Evolutionary conservation across 2,329 filamentous ascomycete genomes (phyloP).

Genomic region (Trichoderma semiorbis): DNA sequence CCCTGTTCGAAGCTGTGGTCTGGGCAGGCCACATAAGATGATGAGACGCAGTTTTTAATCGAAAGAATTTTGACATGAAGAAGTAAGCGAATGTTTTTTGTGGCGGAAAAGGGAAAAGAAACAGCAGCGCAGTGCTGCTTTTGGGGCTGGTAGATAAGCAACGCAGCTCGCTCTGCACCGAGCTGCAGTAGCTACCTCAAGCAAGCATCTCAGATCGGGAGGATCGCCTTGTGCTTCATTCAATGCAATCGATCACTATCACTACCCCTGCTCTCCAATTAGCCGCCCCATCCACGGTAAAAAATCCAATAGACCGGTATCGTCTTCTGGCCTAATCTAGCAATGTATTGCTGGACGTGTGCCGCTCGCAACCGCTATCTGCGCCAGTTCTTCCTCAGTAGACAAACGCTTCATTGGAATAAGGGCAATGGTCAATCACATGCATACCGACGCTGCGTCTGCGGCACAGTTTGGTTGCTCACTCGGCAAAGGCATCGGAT

Average conservation of each 20-base stretch:
- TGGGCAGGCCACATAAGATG: too few species aligned
- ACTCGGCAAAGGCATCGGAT: background rate
- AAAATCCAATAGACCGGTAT: background rate
- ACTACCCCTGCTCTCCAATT: background rate
- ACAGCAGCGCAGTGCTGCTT: too few species aligned
- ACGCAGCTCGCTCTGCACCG: too few species aligned
- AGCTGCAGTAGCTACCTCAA: background rate
- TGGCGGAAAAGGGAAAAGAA: background rate
- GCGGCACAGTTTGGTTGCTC: slow-evolving; percentile 15
- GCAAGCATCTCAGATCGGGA: background rate
- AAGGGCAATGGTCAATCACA: slow-evolving; percentile 14
- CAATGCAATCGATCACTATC: background rate
- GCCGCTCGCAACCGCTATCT: background rate
- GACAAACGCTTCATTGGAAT: background rate
- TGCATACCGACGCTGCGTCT: slow-evolving; percentile 18
- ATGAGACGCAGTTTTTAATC: too few species aligned
- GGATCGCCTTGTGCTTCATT: background rate
- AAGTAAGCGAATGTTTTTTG: background rate
- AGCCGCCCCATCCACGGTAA: background rate
- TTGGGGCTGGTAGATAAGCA: too few species aligned
- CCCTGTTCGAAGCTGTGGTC: background rate
- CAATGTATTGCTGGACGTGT: background rate
- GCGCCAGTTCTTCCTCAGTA: background rate
- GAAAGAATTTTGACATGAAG: background rate
- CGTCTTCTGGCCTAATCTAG: background rate